Base-by-base conservation (phyloP, 2,329 filamentous ascomycete species). In the Aspergillus ustus region DNA sequence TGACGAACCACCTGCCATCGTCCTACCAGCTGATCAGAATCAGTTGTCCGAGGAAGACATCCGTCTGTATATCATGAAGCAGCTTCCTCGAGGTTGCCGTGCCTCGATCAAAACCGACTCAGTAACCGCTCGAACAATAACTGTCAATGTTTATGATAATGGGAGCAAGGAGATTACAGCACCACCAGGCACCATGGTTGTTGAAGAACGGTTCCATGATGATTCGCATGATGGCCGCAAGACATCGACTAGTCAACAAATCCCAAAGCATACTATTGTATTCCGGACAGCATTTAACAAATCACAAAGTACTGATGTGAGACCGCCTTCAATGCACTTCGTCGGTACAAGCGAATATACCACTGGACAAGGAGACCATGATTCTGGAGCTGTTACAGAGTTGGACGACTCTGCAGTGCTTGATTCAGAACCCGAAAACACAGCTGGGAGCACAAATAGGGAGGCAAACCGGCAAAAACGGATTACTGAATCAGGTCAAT, bases 131-230 rank as follows among this genome's bases (percentile, higher is more conserved):
- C 78, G 77, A 58, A 82, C 79, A 1, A 80, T 82, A 54, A 80
- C 78, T 2, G 80, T 82, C 8, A 79, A 82, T 61, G 75, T 82
- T 19, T 81, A 74, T 59, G 78, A 80, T 63, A 71, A 78, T 17
- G 73, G 78, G 34, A 76, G 68, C 52, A 72, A 77, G 22, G 75
- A 81, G 50, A 79, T 82, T 49, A 70, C 73, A 45, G 72, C 80
- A 29, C 80, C 80, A 15, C 80, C 80, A 17, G 80, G 80, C 4
- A 81, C 78, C 1, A 77, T 77, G 59, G 76, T 82, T 71, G 68
- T 82, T 45, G 78, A 79, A 56, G 80, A 82, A 67, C 73, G 73
- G 31, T 77, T 80, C 50, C 64, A 84, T 81, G 64, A 84, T 80
- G 63, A 86, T 82, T 68, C 85, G 34, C 59, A 62, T 40, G 61